These are phyloP conservation scores for Diaporthe vexans DNA, from an alignment of 2,329 filamentous ascomycete genomes.

Conservation along the genomic window DNA sequence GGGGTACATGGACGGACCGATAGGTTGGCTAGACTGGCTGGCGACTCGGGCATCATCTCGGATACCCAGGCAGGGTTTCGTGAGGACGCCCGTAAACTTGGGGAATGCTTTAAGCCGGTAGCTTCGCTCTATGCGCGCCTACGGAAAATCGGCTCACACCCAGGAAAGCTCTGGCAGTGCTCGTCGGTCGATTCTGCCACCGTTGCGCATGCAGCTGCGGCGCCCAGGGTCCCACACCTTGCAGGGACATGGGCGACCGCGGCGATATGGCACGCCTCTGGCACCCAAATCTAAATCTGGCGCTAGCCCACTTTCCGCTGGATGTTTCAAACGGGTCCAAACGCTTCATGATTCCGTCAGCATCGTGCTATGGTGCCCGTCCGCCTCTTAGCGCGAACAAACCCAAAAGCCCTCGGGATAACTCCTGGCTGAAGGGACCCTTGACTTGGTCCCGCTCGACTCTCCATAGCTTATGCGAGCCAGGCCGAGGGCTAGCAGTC, in stretches of 20 bases:
- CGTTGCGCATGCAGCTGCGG: background rate
- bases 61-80: slow-evolving; percentile 9
- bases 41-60: slow-evolving; percentile 5
- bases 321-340: slow-evolving; percentile 26
- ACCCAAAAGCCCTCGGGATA: slow-evolving; percentile 8
- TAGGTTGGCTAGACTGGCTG: background rate
- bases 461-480: background rate
- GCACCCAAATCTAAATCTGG: slow-evolving; percentile 7
- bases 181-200: background rate
- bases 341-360: background rate
- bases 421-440: background rate
- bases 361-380: background rate
- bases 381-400: background rate
- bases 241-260: slow-evolving; percentile 19
- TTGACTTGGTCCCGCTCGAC: background rate
- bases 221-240: background rate
- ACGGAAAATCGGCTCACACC: background rate
- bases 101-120: background rate
- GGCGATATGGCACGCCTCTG: slow-evolving; percentile 11
- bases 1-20: slow-evolving; percentile 11
- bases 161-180: background rate
- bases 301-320: slow-evolving; percentile 10
- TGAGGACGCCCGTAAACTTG: background rate
- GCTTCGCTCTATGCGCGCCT: background rate
- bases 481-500: background rate